A percentile compares a stretch with the other conserved stretches of the same genome.
Conservation (phyloP, 768 basidiomycete genomes). For the Collybia mongolica region DNA sequence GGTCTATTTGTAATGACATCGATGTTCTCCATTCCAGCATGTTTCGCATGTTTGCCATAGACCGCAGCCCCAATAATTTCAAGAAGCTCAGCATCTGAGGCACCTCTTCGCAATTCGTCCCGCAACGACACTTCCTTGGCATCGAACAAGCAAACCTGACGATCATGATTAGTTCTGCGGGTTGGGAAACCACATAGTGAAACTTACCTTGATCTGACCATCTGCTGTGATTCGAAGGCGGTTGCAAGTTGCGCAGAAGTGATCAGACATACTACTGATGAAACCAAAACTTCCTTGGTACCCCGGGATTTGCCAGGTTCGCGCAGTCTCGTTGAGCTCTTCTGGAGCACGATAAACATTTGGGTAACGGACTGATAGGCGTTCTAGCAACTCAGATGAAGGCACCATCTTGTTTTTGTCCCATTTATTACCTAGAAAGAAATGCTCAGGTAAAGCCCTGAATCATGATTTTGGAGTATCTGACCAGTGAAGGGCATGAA, state of each 20-base stretch:
- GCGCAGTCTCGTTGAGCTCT: constrained; percentile 76
- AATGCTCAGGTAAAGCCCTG: background rate
- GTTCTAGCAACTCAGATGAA: constrained; percentile 59
- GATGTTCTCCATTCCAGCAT: constrained; percentile 82
- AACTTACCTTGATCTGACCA: constrained; percentile 77
- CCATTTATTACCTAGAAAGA: constrained; percentile 76
- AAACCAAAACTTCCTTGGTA: constrained; percentile 76
- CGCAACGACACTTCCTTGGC: constrained; percentile 81
- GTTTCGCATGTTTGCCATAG: constrained; percentile 72
- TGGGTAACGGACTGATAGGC: constrained; percentile 49
- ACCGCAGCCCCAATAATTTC: constrained; percentile 64
- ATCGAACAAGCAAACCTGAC: constrained; percentile 87
- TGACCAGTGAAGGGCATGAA: constrained; percentile 92
- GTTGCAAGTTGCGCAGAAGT: constrained; percentile 86
- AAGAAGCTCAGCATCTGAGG: constrained; percentile 62
- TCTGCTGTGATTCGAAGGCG: constrained; percentile 85
- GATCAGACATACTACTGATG: constrained; percentile 93
- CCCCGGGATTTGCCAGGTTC: constrained; percentile 74
- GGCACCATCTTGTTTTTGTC: constrained; percentile 79
- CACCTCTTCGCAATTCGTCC: constrained; percentile 66
- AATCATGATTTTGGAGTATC: constrained; percentile 2
- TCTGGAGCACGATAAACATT: constrained; percentile 57
- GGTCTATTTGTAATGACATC: constrained; percentile 77
- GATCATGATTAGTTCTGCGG: background rate
- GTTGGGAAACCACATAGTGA: background rate